Evolutionary conservation across 2,329 filamentous ascomycete genomes (phyloP), one percentile per base, ranked within the genome.

Genomic region (Cadophora malorum): DNA sequence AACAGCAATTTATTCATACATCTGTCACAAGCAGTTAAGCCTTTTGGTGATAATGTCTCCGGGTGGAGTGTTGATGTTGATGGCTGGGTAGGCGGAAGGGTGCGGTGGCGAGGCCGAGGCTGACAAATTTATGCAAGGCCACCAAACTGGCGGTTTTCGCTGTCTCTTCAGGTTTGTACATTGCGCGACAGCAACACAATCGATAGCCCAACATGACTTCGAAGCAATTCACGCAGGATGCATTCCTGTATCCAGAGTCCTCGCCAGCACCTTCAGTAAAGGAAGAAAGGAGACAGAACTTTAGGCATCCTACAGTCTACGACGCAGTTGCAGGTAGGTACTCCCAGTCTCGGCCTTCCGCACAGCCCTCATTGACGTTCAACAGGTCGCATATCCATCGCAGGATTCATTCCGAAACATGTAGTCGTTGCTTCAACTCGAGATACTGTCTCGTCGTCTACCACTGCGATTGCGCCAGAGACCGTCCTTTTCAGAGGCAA

Each of bases 1-100:
- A 96, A 84, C 69, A 96, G 83, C 78, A 90, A 88, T 78, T 87
- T 83, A 88, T 91, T 90, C 89, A 93, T 95, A 83, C 88, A 91
- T 65, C 16, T 63, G 50, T 53, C 19, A 25, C 31, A n/a, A 35
- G 2, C 9, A 35, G 21, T 47, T 9, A 38, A 41, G 31, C 0
- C 38, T 31, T 28, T 49, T 61, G 62, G 7, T 63, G 31, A 25
- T 25, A 9, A 60, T 61, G 33, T 41, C 28, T 19, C 19, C 5
- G 31, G 63, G 41, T 55, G 50, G 35, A 28, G 3, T 19, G 16
- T 58, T 63, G 21, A 23, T 56, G 35, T 47, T 61, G 62, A 47
- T 31, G n/a, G 31, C 41, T 7, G n/a, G 31, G 50, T 23, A n/a
- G 33, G 14, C 14, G 2, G 28, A 16, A 58, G 25, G 52, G 28